A percentile compares a stretch with the other conserved stretches of the same genome.
Conservation (phyloP, 768 basidiomycete species). For the Tylopilus sp. region DNA sequence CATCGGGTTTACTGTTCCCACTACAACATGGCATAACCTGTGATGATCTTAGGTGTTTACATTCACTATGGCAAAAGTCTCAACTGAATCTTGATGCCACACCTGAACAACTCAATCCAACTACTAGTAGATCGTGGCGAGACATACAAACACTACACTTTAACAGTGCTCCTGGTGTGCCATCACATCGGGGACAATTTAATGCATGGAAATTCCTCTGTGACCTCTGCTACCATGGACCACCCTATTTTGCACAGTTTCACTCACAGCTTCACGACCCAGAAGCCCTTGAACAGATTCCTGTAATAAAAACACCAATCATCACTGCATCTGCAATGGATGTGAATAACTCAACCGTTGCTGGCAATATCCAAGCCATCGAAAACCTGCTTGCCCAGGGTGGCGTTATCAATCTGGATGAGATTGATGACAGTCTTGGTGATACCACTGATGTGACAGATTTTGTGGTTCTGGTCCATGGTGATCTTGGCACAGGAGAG, state of each 20-base stretch:
- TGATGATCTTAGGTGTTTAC: background rate
- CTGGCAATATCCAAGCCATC: background rate
- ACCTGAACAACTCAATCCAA: too few relatives aligned
- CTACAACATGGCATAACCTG: background rate
- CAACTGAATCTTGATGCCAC: background rate
- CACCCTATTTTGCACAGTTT: background rate
- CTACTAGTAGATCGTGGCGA: too few relatives aligned
- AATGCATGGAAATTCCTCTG: background rate
- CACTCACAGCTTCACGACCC: background rate
- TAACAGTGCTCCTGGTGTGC: too few relatives aligned
- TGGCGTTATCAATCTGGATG: background rate
- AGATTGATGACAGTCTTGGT: background rate
- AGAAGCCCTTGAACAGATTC: background rate
- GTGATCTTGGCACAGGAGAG: background rate
- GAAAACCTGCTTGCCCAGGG: background rate
- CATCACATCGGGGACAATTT: background rate
- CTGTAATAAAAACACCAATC: background rate
- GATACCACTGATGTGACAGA: background rate
- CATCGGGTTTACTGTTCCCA: background rate
- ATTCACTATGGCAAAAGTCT: background rate
- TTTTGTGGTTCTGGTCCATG: background rate
- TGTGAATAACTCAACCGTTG: background rate
- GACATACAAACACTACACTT: too few relatives aligned
- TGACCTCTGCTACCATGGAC: background rate
- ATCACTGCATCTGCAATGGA: background rate